Base-by-base conservation (phyloP, 2,329 filamentous ascomycete genomes). In the Aureobasidium lini region DNA sequence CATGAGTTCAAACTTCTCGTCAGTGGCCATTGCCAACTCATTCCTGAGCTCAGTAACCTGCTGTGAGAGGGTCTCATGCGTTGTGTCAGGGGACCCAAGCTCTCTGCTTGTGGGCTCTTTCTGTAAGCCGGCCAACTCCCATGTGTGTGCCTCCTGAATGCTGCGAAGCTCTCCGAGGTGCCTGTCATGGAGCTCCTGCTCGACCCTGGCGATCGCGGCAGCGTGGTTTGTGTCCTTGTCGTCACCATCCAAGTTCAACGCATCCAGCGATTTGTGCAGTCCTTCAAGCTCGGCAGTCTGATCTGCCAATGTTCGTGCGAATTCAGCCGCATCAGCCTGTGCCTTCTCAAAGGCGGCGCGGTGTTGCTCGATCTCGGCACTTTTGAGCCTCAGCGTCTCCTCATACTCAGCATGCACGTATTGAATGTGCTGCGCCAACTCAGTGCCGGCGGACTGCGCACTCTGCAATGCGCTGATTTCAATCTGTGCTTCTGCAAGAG, bases 331-430 rank as follows among this genome's bases (percentile, higher is more conserved):
- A 28, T 42, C 34, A n/a, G 23, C 8, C n/a, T 52, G 59, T 16
- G 57, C 61, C 34, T 47, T 46, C 32, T 60, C 39, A 11, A 57
- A 34, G 6, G 52, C 44, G 5, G 52, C 44, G 10, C 58, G 58
- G 6, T 60, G 53, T 40, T 60, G 52, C 50, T 57, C 54, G 15
- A 62, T 56, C 59, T 62, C 61, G 11, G 29, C 42, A 43, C 59
- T 54, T 31, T 57, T 62, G 36, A 29, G 16, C 23, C 23, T 42
- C 11, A 52, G 46, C n/a, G 46, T 13, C 15, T 59, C 57, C n/a
- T 59, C 57, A 13, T 59, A 43, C 37, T 59, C 43, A 15, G 34
- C 32, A 34, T 57, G 54, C 23, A 48, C 54, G 11, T 57, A 48
- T 39, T 47, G 43, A 3, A 47, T 48, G 15, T 47, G 43, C 39